Base-by-base conservation (phyloP, 1,284 basidiomycete genomes). In the Cutaneotrichosporon cutaneum region DNA sequence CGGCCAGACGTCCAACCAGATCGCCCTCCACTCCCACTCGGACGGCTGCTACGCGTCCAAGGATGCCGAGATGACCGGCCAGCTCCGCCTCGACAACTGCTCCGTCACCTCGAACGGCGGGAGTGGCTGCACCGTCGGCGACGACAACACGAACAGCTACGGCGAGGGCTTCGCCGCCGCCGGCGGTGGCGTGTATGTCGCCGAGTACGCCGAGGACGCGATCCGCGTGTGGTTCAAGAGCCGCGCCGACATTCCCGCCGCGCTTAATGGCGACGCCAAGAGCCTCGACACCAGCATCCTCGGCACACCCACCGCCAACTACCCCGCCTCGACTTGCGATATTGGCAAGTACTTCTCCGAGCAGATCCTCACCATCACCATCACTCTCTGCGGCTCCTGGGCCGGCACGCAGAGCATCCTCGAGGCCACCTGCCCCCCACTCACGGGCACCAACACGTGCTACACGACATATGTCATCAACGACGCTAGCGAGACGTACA, bases 381-480 rank as follows among this genome's bases (percentile, higher is more conserved):
- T 89, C 63, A 88, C 89, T 1, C 83, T 90, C 13, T 91, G 90
- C 62, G 78, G 86, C 26, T 77, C 77, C 63, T 86, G 84, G 83
- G 73, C 86, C 4, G 85, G 85, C 7, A 74, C 79, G n/a, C 42
- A 84, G 6, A 69, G 77, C 33, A 79, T 85, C 36, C 88, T 89
- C 74, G 77, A 82, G 14, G 73, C 85, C 71, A 90, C 88, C 0
- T 91, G 90, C 77, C 71, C 71, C 10, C 61, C 71, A 5, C 68
- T 80, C 16, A 58, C 44, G 0, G 72, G 67, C 6, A 64, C 67
- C 16, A 59, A 71, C 39, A 78, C 78, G 1, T 58, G 76, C 76
- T 90, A 90, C 79, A 82, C 83, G n/a, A 85, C 89, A 76, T 90
- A 85, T 63, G 90, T 91, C 52, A 81, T 89, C 68, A 86, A 88